phyloP scores from a whole-genome alignment of 257 asterid genomes.

The Solanum medicagineum region DNA sequence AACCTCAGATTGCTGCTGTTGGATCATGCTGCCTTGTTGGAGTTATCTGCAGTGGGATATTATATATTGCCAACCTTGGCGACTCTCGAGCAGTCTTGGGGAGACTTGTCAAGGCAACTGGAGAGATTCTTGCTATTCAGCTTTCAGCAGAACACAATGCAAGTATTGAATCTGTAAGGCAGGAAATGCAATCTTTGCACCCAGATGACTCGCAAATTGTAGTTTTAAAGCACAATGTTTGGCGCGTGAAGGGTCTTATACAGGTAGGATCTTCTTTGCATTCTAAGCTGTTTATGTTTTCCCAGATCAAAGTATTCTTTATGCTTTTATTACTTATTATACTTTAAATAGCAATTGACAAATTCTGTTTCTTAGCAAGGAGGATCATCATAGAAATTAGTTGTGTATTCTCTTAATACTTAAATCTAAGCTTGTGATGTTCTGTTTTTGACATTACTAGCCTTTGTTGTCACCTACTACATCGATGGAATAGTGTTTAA shows the following conservation, averaged over 20 bases:
- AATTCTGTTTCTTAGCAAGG: not conserved
- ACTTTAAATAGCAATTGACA: not conserved
- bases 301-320: not conserved
- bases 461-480: not conserved
- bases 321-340: not conserved
- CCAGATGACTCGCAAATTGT: slow-evolving; percentile 60
- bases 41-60: slow-evolving; percentile 40
- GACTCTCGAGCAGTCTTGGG: slow-evolving; percentile 69
- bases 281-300: not conserved
- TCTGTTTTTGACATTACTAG: not conserved
- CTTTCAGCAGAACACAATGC: slow-evolving; percentile 61
- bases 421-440: not conserved
- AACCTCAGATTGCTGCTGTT: slow-evolving; percentile 56
- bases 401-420: not conserved
- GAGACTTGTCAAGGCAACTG: slow-evolving; percentile 53
- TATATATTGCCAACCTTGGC: slow-evolving; percentile 54
- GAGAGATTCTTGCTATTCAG: slow-evolving; percentile 45
- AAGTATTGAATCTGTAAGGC: slow-evolving; percentile 49
- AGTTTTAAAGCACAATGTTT: slow-evolving; percentile 55
- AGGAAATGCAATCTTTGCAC: slow-evolving; percentile 44
- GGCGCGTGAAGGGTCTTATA: slow-evolving; percentile 69
- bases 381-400: not conserved
- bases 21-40: slow-evolving; percentile 70
- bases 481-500: not conserved
- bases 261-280: slow-evolving; percentile 22